Evolutionary conservation across 169 alveolate species (phyloP).

Genomic region (Plasmodium gaboni): DNA sequence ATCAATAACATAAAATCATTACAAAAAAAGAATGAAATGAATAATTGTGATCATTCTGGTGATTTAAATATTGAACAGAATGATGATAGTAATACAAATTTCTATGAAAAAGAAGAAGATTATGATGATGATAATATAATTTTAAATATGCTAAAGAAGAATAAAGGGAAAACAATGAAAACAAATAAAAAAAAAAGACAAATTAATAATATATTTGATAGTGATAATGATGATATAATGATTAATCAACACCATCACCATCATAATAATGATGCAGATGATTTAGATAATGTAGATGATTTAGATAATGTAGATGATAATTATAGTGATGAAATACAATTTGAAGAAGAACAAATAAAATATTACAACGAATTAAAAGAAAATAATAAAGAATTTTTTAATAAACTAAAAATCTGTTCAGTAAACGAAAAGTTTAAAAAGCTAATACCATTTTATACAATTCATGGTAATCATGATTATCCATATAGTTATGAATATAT

Average conservation of each 20-base stretch:
- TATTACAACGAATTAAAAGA: not conserved
- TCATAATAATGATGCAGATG: not conserved
- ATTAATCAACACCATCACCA: not conserved
- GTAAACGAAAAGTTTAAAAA: constrained; percentile 32
- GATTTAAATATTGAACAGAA: too few species aligned
- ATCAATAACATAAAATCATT: too few species aligned
- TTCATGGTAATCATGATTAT: constrained; percentile 84
- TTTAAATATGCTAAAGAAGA: too few species aligned
- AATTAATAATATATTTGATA: too few species aligned
- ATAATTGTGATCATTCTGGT: too few species aligned
- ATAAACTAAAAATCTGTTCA: not conserved
- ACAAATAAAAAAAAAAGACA: too few species aligned
- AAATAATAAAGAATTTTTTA: not conserved
- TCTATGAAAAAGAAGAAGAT: not conserved
- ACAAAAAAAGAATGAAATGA: too few species aligned
- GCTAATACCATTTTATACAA: constrained; percentile 67
- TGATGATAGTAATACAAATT: too few species aligned
- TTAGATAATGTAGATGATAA: not conserved
- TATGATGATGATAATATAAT: not conserved
- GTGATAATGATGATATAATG: not conserved
- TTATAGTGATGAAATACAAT: not conserved
- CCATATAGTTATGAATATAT: constrained; percentile 80
- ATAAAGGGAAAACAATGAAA: not conserved
- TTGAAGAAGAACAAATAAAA: not conserved
- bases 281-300: not conserved